A percentile compares a stretch with the other conserved stretches of the same genome.
Evolutionary conservation across 768 basidiomycete genomes (phyloP).

Genomic region (Russula olivacea): DNA sequence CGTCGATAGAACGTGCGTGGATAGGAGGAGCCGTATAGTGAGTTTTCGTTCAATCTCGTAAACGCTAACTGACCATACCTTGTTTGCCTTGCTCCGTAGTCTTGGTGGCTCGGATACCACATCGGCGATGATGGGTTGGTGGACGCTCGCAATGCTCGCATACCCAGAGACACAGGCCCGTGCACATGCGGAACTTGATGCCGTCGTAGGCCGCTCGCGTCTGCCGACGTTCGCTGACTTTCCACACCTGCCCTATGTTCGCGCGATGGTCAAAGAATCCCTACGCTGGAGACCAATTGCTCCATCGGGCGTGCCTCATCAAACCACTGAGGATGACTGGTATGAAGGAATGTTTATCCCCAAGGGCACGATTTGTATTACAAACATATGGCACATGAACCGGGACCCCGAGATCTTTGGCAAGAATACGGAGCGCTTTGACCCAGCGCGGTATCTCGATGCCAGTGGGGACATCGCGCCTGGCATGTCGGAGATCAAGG

Average conservation of each 20-base stretch:
- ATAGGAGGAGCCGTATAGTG: not conserved
- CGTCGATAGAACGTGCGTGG: not conserved
- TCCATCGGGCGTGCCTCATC: not conserved
- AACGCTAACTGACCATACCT: not conserved
- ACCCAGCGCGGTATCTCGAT: not conserved
- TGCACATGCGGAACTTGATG: not conserved
- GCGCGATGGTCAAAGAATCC: not conserved
- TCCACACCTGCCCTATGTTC: not conserved
- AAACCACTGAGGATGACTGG: not conserved
- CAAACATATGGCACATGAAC: not conserved
- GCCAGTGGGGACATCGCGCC: not conserved
- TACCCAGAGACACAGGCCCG: not conserved
- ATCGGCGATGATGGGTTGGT: not conserved
- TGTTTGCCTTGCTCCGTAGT: not conserved
- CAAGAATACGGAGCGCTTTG: not conserved
- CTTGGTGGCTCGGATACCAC: not conserved
- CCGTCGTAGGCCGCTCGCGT: not conserved
- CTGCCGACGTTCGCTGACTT: not conserved
- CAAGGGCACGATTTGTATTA: not conserved
- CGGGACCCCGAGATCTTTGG: not conserved
- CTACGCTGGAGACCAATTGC: not conserved
- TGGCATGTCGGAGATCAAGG: not conserved
- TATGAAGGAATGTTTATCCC: conserved; percentile 1
- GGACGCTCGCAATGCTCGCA: not conserved
- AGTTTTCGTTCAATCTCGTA: not conserved